A percentile compares a stretch with the other conserved stretches of the same genome.
Evolutionary conservation across 208 protist genomes (phyloP).

Genomic region (Crithidia expoeki): DNA sequence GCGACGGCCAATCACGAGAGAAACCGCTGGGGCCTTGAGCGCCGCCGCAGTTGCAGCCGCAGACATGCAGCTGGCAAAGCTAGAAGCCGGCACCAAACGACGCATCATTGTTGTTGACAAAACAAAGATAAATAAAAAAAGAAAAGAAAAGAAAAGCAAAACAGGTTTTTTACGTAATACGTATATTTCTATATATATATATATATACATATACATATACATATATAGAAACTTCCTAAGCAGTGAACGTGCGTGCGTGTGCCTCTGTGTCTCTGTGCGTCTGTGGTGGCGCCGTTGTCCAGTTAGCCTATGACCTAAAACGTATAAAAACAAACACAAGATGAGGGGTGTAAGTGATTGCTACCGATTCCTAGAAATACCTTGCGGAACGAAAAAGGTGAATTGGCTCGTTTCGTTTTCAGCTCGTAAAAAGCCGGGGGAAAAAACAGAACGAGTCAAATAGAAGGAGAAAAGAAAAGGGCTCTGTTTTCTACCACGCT

Average conservation of each 20-base stretch:
- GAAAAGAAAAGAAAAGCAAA: conserved; percentile 2
- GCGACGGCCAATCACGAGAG: conserved; percentile 15
- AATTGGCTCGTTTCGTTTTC: background rate
- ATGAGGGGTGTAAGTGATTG: conserved; percentile 5
- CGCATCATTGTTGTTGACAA: conserved; percentile 59
- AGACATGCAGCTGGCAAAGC: conserved; percentile 17
- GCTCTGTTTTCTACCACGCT: conserved; percentile 1
- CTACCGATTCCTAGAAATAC: conserved; percentile 3
- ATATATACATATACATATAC: background rate
- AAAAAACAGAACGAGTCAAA: background rate
- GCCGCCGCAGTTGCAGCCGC: conserved; percentile 7
- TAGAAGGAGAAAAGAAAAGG: background rate
- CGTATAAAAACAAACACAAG: background rate
- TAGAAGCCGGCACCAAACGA: conserved; percentile 34
- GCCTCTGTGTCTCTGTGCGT: conserved; percentile 7
- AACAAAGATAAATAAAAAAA: conserved; percentile 2
- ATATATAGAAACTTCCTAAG: conserved; percentile 1
- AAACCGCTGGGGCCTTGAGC: conserved; percentile 4
- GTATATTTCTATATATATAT: conserved; percentile 6
- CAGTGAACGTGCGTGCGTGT: background rate
- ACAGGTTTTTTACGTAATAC: background rate
- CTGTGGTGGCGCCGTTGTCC: background rate
- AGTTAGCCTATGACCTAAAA: background rate
- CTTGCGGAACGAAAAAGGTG: background rate
- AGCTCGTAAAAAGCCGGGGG: background rate